A percentile compares a stretch with the other conserved stretches of the same genome.
Evolutionary conservation across 2,329 filamentous ascomycete species (phyloP).

Genomic region (Calonectria naviculata): DNA sequence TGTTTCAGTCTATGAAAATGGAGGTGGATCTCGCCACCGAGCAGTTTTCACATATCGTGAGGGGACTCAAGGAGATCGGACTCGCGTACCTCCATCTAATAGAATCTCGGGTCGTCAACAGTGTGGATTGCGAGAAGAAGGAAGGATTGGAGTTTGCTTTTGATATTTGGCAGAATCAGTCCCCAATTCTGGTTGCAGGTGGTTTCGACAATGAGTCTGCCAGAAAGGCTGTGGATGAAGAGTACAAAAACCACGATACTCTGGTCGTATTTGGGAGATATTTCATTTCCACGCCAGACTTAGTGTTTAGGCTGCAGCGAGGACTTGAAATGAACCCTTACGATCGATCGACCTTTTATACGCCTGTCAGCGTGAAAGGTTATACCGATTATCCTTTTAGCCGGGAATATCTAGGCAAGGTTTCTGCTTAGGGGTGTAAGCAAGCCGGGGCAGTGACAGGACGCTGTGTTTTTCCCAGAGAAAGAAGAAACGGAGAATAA

Average conservation of each 20-base stretch:
- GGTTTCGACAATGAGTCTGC: not conserved
- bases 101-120: not conserved
- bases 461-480: too few species aligned
- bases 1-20: slow-evolving; percentile 72
- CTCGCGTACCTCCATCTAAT: not conserved
- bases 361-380: not conserved
- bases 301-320: not conserved
- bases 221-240: not conserved
- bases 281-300: not conserved
- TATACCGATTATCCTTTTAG: slow-evolving; percentile 8
- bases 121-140: not conserved
- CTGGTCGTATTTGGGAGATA: not conserved
- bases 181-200: not conserved
- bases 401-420: not conserved
- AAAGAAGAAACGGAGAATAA: too few species aligned
- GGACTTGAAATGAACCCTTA: not conserved
- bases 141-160: not conserved
- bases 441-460: too few species aligned
- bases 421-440: not conserved
- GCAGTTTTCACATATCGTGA: slow-evolving; percentile 68
- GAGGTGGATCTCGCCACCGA: slow-evolving; percentile 60
- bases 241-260: not conserved
- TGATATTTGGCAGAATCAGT: not conserved
- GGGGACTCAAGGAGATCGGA: not conserved
- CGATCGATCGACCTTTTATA: slow-evolving; percentile 4